These are phyloP conservation scores for Fusarium metavorans DNA, from an alignment of 2,329 filamentous ascomycete species.

Conservation along the genomic window DNA sequence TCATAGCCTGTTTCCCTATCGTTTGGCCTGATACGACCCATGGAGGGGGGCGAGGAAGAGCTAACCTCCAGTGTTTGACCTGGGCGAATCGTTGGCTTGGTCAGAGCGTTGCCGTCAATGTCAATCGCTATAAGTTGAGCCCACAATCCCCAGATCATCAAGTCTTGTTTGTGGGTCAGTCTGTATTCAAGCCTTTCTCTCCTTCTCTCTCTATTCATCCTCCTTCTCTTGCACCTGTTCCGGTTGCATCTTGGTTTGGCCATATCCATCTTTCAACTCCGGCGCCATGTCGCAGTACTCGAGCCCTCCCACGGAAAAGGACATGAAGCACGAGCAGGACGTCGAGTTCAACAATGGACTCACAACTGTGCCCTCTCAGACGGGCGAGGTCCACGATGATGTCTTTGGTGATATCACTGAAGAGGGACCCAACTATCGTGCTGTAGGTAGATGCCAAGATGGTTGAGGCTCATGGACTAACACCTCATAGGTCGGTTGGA, in stretches of 20 bases:
- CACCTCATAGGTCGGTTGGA: slow-evolving; percentile 54
- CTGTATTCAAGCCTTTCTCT: slow-evolving; percentile 9
- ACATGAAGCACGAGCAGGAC: slow-evolving; percentile 27
- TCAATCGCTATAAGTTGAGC: slow-evolving; percentile 32
- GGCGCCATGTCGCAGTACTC: slow-evolving; percentile 25
- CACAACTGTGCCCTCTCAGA: slow-evolving; percentile 5
- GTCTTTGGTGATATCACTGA: slow-evolving; percentile 48
- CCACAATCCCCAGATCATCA: slow-evolving; percentile 30
- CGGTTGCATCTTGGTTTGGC: not conserved
- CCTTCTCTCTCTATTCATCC: slow-evolving; percentile 5
- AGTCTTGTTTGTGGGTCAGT: not conserved
- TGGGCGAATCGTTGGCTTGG: not conserved
- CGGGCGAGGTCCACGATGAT: slow-evolving; percentile 40
- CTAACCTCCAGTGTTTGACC: slow-evolving; percentile 4
- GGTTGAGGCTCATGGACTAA: not conserved
- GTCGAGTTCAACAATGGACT: slow-evolving; percentile 1
- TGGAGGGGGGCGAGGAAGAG: slow-evolving; percentile 7
- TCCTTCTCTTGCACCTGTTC: not conserved
- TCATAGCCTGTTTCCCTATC: slow-evolving; percentile 16
- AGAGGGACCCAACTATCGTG: slow-evolving; percentile 48
- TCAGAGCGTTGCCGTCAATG: slow-evolving; percentile 6
- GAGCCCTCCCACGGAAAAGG: slow-evolving; percentile 28
- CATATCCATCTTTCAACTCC: not conserved
- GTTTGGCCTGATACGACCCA: not conserved
- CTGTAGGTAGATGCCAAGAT: slow-evolving; percentile 33